Base-by-base conservation (phyloP, 1,284 basidiomycete species). In the Psilocybe mexicana region DNA sequence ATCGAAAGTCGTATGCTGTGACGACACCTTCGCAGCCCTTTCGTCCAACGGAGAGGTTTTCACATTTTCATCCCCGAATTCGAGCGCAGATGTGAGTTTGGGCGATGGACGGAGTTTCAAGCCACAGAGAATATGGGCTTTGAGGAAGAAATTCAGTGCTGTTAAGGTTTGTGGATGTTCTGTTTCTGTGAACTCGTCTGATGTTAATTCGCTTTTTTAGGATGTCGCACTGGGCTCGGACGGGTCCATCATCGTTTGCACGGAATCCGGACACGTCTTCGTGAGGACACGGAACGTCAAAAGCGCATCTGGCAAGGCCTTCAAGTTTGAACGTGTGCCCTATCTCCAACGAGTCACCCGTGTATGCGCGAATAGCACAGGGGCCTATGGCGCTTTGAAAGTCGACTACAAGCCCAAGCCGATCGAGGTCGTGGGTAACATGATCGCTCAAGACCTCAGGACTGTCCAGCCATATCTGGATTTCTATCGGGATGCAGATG, bases 191-290 rank as follows among this genome's bases (percentile, higher is more conserved):
- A 18, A 18, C 18, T 18, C 18, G 18, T 18, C 18, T 18, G 18
- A 18, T 18, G 18, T 18, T 18, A 18, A 18, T 18, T 18, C 18
- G 18, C 18, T 18, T 18, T 48, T 68, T 14, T 69, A 90, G 81
- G 96, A 98, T 69, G 90, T 96, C 6, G 95, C 93, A 0, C 80
- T 98, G 23, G 94, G 95, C 12, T 78, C 86, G 0, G 94, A 98
- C 64, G 94, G 95, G 1, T 86, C 90, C 6, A 84, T 98, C 66
- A 90, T 98, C 66, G 82, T 98, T 43, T 97, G 94, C 74, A 98
- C 96, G 0, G 87, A 91, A 64, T 95, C 95, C 1, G 96, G 96
- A 0, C 95, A 98, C 66, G 95, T 98, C 30, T 98, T 93, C 67
- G 83, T 96, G 24, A 87, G 93, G 26, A 82, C 87, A 18, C 83